Base-by-base conservation (phyloP, 106 monocot genomes). In the Dendrobium chrysotoxum region DNA sequence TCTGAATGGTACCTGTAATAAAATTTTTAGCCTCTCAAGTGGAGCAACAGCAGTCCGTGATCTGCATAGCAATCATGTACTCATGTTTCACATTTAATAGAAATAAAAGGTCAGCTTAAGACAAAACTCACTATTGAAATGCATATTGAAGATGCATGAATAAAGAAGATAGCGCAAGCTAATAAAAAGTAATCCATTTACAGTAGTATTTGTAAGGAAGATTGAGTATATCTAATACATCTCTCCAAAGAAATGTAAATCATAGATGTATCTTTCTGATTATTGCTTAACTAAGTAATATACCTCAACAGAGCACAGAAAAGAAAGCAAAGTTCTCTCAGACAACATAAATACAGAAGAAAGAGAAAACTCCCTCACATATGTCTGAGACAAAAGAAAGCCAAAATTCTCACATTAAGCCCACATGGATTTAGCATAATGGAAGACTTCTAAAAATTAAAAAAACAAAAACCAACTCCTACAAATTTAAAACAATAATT, bases 41-140 rank as follows among this genome's bases (percentile, higher is more conserved):
- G 89, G 89, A 57, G 89, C 89, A 84, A 89, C 89, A 82, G 89
- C 89, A 84, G 89, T 89, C 30, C 89, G 78, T 73, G 89, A 89
- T 73, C 89, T 89, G 86, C 75, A 79, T 4, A 73, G 44, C 30
- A 74, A 3, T 70, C 70, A 35, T n/a, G 61, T 4, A 61, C 61
- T 5, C 21, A 11, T 26, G 64, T 70, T 70, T 70, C 12, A 35
- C 58, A 64, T 38, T 70, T 70, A 70, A 31, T 70, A 35, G 28
- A 70, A 70, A 35, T 28, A 70, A 70, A 35, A 68, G 30, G n/a
- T 31, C 9, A 28, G 66, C 23, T 26, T 57, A 28, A 28, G 28
- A 28, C 26, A 28, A 23, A 66, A 66, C 28, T 26, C 4, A 12
- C 25, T 30, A 0, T 31, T 16, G 35, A 40, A 74, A 42, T 42